phyloP scores from a whole-genome alignment of 352 stramenopile species.

The Globisporangium viniferum region DNA sequence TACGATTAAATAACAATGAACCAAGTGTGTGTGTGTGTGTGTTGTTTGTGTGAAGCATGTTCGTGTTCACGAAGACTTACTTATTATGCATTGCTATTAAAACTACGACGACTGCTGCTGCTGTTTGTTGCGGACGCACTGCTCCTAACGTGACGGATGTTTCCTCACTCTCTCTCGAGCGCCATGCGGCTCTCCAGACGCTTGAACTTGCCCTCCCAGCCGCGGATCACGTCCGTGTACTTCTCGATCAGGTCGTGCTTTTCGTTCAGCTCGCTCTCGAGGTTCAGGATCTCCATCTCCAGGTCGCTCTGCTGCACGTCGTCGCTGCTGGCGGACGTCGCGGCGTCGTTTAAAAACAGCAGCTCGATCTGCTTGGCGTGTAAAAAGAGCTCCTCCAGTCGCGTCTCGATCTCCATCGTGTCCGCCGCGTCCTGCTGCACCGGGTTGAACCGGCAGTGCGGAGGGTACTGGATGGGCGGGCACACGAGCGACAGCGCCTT shows the following conservation, averaged over 20 bases:
- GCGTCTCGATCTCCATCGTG: conserved; percentile 63
- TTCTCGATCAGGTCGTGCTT: conserved; percentile 87
- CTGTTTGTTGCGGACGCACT: neutral
- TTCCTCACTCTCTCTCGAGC: conserved; percentile 39
- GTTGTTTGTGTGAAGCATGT: neutral
- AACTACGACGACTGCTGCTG: neutral
- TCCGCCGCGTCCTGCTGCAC: conserved; percentile 78
- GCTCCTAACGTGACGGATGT: no score
- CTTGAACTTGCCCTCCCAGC: conserved; percentile 86
- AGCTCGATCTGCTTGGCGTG: conserved; percentile 81
- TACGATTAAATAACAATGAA: neutral
- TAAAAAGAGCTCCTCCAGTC: conserved; percentile 75
- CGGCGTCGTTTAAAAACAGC: conserved; percentile 53
- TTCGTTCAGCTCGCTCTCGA: conserved; percentile 73
- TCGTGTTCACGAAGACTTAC: neutral
- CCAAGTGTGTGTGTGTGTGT: no score
- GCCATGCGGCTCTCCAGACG: conserved; percentile 66
- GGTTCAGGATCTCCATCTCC: conserved; percentile 69
- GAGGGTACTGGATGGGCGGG: conserved; percentile 78
- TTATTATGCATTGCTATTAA: neutral
- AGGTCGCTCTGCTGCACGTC: conserved; percentile 46
- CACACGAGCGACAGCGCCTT: conserved; percentile 74
- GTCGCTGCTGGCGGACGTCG: neutral
- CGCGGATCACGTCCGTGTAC: conserved; percentile 77
- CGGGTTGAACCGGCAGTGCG: conserved; percentile 80